Base-by-base conservation (phyloP, 495 filamentous ascomycete species). In the Coniosporium apollinis region DNA sequence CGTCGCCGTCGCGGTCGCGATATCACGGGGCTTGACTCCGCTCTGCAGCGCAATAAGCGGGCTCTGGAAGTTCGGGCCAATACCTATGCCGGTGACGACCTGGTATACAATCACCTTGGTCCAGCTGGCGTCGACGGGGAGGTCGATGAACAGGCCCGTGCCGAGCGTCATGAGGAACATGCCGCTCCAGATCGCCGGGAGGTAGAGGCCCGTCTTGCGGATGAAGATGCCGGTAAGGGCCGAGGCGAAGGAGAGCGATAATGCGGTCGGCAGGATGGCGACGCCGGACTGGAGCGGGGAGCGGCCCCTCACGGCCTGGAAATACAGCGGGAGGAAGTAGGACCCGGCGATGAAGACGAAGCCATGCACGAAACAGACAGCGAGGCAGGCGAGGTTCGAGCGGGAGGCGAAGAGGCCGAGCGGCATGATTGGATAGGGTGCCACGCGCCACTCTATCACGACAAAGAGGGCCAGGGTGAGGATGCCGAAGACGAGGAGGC, bases 1-100 rank as follows among this genome's bases (percentile, higher is more conserved):
- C 0, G 80, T 82, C 0, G 73, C 72, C 0, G 81, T 89, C 2
- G 81, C 84, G 0, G 77, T 71, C 0, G 76, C 84, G 11, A 79
- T 78, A 32, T 91, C 80, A 4, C 65, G 60, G 18, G 73, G 70
- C 1, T 67, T 56, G 36, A 85, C 70, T 18, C 65, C 65, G n/a
- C 70, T 68, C 42, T 89, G 82, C 1, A 92, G 58, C 0, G 85
- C 81, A 28, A 92, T 76, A 22, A 91, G 66, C 0, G 84, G 83
- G 0, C 76, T 60, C 47, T 82, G 74, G 49, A 84, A 81, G 39
- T 74, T 66, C 3, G 74, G 70, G 0, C 75, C 78, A 13, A 70
- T 59, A 9, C 79, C 79, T 19, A 71, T 54, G 14, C 79, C 83
- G 4, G 69, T 65, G 18, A 85, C 47, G 32, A 83, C 62, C 44